Evolutionary conservation across 306 rosid genomes (phyloP).

Genomic region (Quercus ilex): DNA sequence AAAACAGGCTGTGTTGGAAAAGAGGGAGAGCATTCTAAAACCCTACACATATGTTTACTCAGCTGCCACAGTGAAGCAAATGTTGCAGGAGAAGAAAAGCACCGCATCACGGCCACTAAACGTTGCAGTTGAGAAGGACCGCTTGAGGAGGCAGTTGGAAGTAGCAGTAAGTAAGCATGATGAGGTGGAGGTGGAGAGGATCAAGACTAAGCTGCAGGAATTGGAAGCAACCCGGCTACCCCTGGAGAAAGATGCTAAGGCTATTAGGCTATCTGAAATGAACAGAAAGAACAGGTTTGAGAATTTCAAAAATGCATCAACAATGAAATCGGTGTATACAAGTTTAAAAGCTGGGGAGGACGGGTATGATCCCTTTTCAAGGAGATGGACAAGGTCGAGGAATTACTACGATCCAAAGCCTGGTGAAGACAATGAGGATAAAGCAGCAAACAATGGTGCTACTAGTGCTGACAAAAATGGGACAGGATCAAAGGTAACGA

Average conservation of each 20-base stretch:
- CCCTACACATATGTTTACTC: constrained; percentile 69
- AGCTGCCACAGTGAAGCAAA: constrained; percentile 87
- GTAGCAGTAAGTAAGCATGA: constrained; percentile 59
- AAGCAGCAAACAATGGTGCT: constrained; percentile 29
- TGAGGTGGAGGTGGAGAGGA: constrained; percentile 58
- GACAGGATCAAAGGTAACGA: constrained; percentile 11
- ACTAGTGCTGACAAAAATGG: constrained; percentile 29
- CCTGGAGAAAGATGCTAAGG: constrained; percentile 63
- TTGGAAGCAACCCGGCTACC: constrained; percentile 62
- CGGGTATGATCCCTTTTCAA: constrained; percentile 96
- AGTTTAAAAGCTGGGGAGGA: constrained; percentile 87
- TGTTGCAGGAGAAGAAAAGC: constrained; percentile 84
- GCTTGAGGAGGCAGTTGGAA: constrained; percentile 70
- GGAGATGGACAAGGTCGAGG: constrained; percentile 96
- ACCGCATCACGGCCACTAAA: constrained; percentile 74
- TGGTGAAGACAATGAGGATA: constrained; percentile 40
- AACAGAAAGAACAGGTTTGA: constrained; percentile 90
- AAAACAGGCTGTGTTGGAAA: constrained; percentile 54
- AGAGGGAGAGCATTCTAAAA: constrained; percentile 68
- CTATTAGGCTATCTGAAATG: constrained; percentile 91
- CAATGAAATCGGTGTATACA: constrained; percentile 41
- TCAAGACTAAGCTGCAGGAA: constrained; percentile 61
- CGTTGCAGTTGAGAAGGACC: constrained; percentile 91
- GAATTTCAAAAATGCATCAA: constrained; percentile 94
- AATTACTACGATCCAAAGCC: constrained; percentile 71